Evolutionary conservation across 768 basidiomycete species (phyloP), one percentile per base, ranked within the genome.

Genomic region (Boletus rubescentipes): DNA sequence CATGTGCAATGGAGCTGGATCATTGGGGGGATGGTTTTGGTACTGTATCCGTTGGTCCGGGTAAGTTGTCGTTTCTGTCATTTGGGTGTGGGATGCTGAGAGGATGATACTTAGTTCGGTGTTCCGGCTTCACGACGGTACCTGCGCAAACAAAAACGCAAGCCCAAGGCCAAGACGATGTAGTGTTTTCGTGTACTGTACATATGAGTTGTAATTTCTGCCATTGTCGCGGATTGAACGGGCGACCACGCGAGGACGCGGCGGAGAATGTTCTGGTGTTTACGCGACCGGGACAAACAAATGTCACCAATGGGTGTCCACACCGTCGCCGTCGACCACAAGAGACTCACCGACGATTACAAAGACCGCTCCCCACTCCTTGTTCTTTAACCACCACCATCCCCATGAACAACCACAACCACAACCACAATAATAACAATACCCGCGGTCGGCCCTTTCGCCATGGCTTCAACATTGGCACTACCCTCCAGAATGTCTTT

Each of bases 21-120:
- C n/a, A 60, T 83, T 12, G 87, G 83, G 26, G 79, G 72, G 20
- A 64, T 65, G n/a, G 64, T 87, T 42, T 72, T 93, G 55, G 73
- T 86, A 16, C 64, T 87, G 48, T 93, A 93, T 76, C 89, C 91
- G 15, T 71, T 74, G 14, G 67, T 86, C 12, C 78, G 82, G 79
- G 89, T 89, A 62, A 67, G 83, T 68, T 15, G 31, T 45, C 34
- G 38, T 47, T 46, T 11, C 29, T 9, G 34, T 15, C 2, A 40
- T 5, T 26, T 12, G 36, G 5, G n/a, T 34, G 30, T 10, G 53
- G 55, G 31, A 52, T 55, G 47, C 40, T 61, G 55, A 64, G 49
- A 14, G 30, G 41, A 54, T 36, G 48, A 29, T 60, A n/a, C n/a
- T n/a, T n/a, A 89, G 87, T 89, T 89, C 70, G 87, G 87, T 20